phyloP scores from a whole-genome alignment of 2,329 filamentous ascomycete genomes.

The Ophiosphaerella herpotricha region DNA sequence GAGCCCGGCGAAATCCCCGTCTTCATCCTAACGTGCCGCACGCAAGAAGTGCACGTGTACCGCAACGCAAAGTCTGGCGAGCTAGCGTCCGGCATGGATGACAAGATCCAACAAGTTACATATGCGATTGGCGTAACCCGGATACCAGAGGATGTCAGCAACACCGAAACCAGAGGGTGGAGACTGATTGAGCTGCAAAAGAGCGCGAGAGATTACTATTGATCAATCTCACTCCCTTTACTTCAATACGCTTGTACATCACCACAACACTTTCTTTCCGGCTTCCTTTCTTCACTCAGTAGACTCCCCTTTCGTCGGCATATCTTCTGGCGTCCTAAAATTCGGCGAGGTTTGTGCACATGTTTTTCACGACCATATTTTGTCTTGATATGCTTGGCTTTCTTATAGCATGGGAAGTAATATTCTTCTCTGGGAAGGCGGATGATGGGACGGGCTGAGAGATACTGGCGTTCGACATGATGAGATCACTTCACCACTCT shows the following conservation, averaged over 20 bases:
- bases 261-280: constrained; percentile 4
- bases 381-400: background rate
- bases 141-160: constrained; percentile 92
- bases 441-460: constrained; percentile 14
- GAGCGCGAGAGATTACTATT: constrained; percentile 89
- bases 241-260: background rate
- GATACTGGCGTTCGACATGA: constrained; percentile 19
- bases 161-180: constrained; percentile 96
- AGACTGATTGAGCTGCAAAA: constrained; percentile 98
- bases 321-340: constrained; percentile 43
- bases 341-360: constrained; percentile 14
- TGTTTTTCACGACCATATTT: constrained; percentile 7
- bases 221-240: constrained; percentile 35
- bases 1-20: constrained; percentile 89
- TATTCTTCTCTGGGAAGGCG: constrained; percentile 16
- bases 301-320: constrained; percentile 18
- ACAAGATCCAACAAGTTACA: constrained; percentile 96
- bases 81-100: constrained; percentile 95
- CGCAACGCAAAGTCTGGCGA: constrained; percentile 86
- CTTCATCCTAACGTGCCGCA: constrained; percentile 95
- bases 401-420: background rate
- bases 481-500: constrained; percentile 32
- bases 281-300: constrained; percentile 21
- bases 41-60: constrained; percentile 97
- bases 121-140: constrained; percentile 97